These are phyloP conservation scores for Backusella sp. DNA, from an alignment of 192 early-diverging fungal genomes.

Conservation along the genomic window DNA sequence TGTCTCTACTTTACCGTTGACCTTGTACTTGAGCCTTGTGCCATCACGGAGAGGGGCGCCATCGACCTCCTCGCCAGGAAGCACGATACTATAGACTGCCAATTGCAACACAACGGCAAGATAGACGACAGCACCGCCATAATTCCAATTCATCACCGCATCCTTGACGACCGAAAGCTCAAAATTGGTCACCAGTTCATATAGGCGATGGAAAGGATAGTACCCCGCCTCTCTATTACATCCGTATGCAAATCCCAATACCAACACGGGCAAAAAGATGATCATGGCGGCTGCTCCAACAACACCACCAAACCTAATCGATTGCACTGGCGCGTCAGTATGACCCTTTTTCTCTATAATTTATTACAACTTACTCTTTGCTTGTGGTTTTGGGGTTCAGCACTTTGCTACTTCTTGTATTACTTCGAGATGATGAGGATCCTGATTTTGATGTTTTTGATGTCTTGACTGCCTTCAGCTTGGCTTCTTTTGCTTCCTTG, in stretches of 20 bases:
- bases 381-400: slow-evolving; percentile 66
- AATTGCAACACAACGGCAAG: slow-evolving; percentile 33
- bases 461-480: background rate
- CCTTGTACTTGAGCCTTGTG: slow-evolving; percentile 72
- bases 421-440: background rate
- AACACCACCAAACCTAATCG: slow-evolving; percentile 62
- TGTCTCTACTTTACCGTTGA: slow-evolving; percentile 59
- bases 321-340: background rate
- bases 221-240: slow-evolving; percentile 50
- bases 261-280: slow-evolving; percentile 40
- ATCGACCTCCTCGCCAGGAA: slow-evolving; percentile 45
- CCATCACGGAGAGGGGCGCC: slow-evolving; percentile 76
- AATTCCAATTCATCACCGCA: slow-evolving; percentile 31
- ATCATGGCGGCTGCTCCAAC: slow-evolving; percentile 60
- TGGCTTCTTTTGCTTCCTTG: background rate
- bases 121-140: slow-evolving; percentile 57
- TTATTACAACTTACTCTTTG: slow-evolving; percentile 55
- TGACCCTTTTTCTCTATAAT: background rate
- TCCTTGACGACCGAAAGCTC: background rate
- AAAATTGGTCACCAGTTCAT: slow-evolving; percentile 8
- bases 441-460: background rate
- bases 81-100: slow-evolving; percentile 35
- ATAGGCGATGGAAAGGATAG: slow-evolving; percentile 40
- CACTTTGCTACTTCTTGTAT: background rate
- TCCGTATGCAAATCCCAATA: slow-evolving; percentile 46